Evolutionary conservation across 305 asterid species (phyloP), one percentile per base, ranked within the genome.

Genomic region (Rubia occidens): DNA sequence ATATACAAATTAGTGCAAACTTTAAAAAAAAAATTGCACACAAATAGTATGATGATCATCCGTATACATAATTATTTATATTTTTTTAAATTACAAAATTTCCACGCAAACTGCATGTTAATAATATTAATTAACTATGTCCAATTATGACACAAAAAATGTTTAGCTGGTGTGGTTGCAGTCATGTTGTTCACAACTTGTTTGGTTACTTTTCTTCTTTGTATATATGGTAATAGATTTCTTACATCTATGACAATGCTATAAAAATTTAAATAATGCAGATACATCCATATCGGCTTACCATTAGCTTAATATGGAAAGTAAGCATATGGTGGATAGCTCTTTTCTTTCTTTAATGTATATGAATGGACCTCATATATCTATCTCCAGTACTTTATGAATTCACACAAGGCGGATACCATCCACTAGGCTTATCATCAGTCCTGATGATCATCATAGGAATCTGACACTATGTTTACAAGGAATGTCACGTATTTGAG

Each of bases 401-500:
- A 70, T 90, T 90, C 84, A 68, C 54, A 2, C 78, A 87, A 60
- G 96, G 97, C 0, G 95, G 97, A 1, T 90, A 79, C 68, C 86
- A 88, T 0, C 97, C 96, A 0, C 40, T 87, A 4, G 88, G 81
- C 1, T 75, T 90, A 24, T 78, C 97, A 6, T 8, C 76, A 0
- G 78, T 80, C 49, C 77, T 90, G 10, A 86, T 87, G 87, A 56
- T 47, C 0, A 72, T 86, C 56, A 90, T 90, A 96, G 90, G 65
- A 0, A 69, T 83, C 10, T 90, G 97, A 96, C 89, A 90, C 20
- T 90, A 83, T 54, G 89, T 78, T 1, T 86, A 84, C n/a, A 85
- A 76, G 35, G 78, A 87, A 60, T 74, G 91, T 0, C 88, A 90
- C 75, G 0, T 78, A 2, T 90, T 77, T 4, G 97, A 88, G 85